Evolutionary conservation across 176 grass and related monocot species (phyloP), one percentile per base, ranked within the genome.

Genomic region (Aegilops tauschii): DNA sequence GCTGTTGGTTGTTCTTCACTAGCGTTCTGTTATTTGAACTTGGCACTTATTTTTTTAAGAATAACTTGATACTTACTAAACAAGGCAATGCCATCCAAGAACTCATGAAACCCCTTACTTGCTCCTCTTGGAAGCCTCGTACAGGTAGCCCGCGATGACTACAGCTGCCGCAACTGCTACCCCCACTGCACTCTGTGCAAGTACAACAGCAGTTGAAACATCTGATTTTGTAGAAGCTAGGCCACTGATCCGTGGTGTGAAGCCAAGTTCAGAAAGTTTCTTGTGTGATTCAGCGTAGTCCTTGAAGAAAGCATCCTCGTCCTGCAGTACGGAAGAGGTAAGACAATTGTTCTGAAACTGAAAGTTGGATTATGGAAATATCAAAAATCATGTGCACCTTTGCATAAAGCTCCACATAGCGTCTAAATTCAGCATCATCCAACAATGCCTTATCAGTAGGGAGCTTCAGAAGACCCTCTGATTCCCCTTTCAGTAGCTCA

Each of bases 201-300:
- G 77, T 31, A 93, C 58, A 67, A 23, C 91, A 59, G 54, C 70
- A 17, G 67, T 86, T 69, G 85, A 31, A 23, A 87, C 25, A 32
- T 93, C 87, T 31, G 77, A 44, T 90, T 90, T 93, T 49, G 83
- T n/a, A 40, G 85, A 80, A 45, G 86, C 90, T 47, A 82, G 1
- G n/a, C 87, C 91, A 11, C 86, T 72, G 56, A 32, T 77, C 61
- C 84, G 80, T 16, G 90, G 86, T 54, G 81, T 79, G 52, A 99
- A 96, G 58, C 97, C 94, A 31, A 93, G 89, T 89, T 99, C 94
- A 28, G 97, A 99, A 35, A 94, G 82, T 68, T 99, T 96, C 90
- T 99, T 99, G 77, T 96, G 97, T 35, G 94, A 96, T 83, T 94
- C 94, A 35, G 90, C 92, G 29, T 99, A 96, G 32, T 96, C 94